Base-by-base conservation (phyloP, 352 stramenopile genomes). In the Globisporangium alternatum region DNA sequence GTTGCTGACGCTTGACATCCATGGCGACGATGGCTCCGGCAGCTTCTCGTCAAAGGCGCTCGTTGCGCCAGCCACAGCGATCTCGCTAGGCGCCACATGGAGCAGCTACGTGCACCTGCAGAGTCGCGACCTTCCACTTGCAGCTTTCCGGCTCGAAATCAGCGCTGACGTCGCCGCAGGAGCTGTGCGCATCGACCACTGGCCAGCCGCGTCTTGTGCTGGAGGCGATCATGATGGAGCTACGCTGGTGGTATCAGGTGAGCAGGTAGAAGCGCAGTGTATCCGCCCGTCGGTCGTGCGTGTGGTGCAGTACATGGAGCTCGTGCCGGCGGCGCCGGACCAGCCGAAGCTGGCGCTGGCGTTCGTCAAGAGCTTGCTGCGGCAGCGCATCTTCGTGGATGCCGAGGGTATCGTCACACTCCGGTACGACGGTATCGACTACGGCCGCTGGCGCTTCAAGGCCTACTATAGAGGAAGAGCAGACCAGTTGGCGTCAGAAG, bases 291-390 rank as follows among this genome's bases (percentile, higher is more conserved):
- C 68, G 0, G 44, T 62, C 0, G 48, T 91, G 10, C 73, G 60
- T 22, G 70, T 77, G 1, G 75, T 75, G 19, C 77, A 89, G 62
- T 90, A 81, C 58, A 60, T 90, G 53, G 69, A 83, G 31, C 60
- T 92, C 7, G 64, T 72, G 5, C 80, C 81, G 1, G 66, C 64
- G 19, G 49, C 45, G 21, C 55, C 73, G 22, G 71, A 77, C 3
- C 78, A 77, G 44, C 77, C 61, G 13, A 72, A 76, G 30, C 60
- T 90, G 12, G 69, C 81, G 12, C 67, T 80, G 9, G 63, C 72
- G 21, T 83, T 93, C 56, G 53, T 87, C 8, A 87, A 81, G 65
- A 80, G 73, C 47, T 73, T 81, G 54, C 67, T 93, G 58, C 74
- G 78, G 21, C 62, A 74, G 37, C 78, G 71, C 30, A 65, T 87